These are phyloP conservation scores for Camptophora hylomeconis DNA, from an alignment of 2,329 filamentous ascomycete genomes.

Conservation along the genomic window DNA sequence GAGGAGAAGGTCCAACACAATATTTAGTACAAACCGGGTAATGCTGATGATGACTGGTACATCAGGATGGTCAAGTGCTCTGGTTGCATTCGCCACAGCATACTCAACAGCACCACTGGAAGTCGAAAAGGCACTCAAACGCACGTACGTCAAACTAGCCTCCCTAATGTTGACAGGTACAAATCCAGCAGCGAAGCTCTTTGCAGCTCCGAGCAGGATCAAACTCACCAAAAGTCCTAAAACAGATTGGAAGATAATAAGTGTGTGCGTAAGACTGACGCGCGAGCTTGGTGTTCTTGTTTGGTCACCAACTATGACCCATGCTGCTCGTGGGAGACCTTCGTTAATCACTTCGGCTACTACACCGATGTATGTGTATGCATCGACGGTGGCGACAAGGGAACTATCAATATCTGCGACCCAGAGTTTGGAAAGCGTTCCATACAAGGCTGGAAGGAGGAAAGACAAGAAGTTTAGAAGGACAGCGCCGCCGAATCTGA, in stretches of 20 bases:
- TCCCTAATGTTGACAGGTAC: conserved; percentile 47
- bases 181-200: conserved; percentile 45
- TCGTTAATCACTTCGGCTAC: conserved; percentile 60
- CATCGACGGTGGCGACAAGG: conserved; percentile 50
- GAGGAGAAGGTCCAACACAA: conserved; percentile 51
- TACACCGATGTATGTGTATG: conserved; percentile 56
- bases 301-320: conserved; percentile 55
- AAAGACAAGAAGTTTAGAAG: conserved; percentile 52
- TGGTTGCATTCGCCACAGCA: conserved; percentile 46
- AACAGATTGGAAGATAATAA: conserved; percentile 39
- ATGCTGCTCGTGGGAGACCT: conserved; percentile 55
- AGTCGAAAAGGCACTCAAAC: conserved; percentile 50
- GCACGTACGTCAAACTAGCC: conserved; percentile 49
- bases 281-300: conserved; percentile 38
- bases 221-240: conserved; percentile 49
- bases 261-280: conserved; percentile 48
- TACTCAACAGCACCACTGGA: conserved; percentile 51
- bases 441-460: conserved; percentile 52
- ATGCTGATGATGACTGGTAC: conserved; percentile 54
- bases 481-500: conserved; percentile 44
- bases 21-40: conserved; percentile 52
- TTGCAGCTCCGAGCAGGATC: conserved; percentile 41
- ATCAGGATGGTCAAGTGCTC: conserved; percentile 56
- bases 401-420: conserved; percentile 53
- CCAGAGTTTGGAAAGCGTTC: conserved; percentile 57